These are phyloP conservation scores for Colletotrichum sp. DNA, from an alignment of 2,329 filamentous ascomycete genomes.

Conservation along the genomic window DNA sequence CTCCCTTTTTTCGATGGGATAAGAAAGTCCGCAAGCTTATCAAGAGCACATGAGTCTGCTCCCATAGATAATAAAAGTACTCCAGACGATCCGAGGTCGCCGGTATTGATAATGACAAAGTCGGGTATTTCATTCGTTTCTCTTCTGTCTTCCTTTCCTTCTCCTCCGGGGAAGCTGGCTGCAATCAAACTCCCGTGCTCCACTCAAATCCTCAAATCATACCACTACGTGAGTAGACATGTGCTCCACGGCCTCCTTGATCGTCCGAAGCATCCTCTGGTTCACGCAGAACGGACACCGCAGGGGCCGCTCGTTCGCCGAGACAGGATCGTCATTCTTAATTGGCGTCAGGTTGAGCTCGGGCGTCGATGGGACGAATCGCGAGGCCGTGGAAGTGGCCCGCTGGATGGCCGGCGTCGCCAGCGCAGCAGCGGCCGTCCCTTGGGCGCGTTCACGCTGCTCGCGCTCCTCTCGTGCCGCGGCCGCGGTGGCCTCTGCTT, in stretches of 20 bases:
- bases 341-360: slow-evolving; percentile 62
- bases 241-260: slow-evolving; percentile 68
- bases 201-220: slow-evolving; percentile 27
- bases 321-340: slow-evolving; percentile 51
- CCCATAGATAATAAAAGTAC: neutral
- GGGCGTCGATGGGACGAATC: slow-evolving; percentile 26
- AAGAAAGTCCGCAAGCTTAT: neutral
- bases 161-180: neutral
- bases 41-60: neutral
- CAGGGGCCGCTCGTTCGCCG: slow-evolving; percentile 53
- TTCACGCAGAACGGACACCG: slow-evolving; percentile 68
- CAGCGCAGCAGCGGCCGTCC: slow-evolving; percentile 28
- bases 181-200: neutral
- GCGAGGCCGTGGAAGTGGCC: slow-evolving; percentile 16
- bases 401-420: slow-evolving; percentile 28
- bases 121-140: slow-evolving; percentile 6
- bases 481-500: slow-evolving; percentile 62
- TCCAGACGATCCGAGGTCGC: neutral
- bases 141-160: neutral
- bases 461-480: slow-evolving; percentile 56
- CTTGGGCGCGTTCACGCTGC: slow-evolving; percentile 27
- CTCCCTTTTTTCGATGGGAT: neutral
- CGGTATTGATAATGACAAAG: neutral
- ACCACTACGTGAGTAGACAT: slow-evolving; percentile 67
- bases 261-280: slow-evolving; percentile 63